Evolutionary conservation across 192 early-diverging fungal species (phyloP), one percentile per base, ranked within the genome.

Genomic region (Kickxella alabastrina): DNA sequence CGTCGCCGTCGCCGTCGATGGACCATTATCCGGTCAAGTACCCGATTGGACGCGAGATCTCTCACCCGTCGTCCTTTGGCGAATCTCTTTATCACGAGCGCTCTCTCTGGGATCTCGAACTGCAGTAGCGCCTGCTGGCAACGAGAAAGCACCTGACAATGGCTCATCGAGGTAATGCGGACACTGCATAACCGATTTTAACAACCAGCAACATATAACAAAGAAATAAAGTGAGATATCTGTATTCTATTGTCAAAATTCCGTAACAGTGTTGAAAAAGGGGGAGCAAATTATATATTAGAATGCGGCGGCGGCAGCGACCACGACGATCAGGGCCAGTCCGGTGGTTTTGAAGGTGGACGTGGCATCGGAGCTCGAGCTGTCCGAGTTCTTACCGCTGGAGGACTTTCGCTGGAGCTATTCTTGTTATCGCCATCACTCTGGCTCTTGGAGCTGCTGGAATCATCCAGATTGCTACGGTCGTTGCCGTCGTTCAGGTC

Each of bases 401-500:
- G n/a, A n/a, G n/a, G n/a, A n/a, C n/a, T n/a, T n/a, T n/a, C n/a
- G n/a, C n/a, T n/a, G n/a, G n/a, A n/a, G n/a, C 37, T 43, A 10
- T 46, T n/a, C n/a, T 44, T 27, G 25, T 26, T 14, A 13, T 44
- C 26, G 22, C 27, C 27, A 12, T 27, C 25, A 3, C 31, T 31
- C 10, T 31, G n/a, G 32, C 22, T 37, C 47, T 49, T 28, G 45
- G n/a, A 26, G 14, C 28, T 23, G 24, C 26, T 18, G 9, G 44
- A 46, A 6, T 42, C 29, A 4, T 18, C 41, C 6, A 56, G n/a
- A 21, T 52, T 47, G 26, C 18, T 15, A 49, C 70, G 70, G 48
- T 74, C 48, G 34, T 75, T 75, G 37, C 71, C 71, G 37, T 75
- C 71, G 49, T 75, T 75, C 43, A 75, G 40, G 38, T 68, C 60